These are phyloP conservation scores for Suillus variegatus DNA, from an alignment of 768 basidiomycete genomes.

Conservation along the genomic window DNA sequence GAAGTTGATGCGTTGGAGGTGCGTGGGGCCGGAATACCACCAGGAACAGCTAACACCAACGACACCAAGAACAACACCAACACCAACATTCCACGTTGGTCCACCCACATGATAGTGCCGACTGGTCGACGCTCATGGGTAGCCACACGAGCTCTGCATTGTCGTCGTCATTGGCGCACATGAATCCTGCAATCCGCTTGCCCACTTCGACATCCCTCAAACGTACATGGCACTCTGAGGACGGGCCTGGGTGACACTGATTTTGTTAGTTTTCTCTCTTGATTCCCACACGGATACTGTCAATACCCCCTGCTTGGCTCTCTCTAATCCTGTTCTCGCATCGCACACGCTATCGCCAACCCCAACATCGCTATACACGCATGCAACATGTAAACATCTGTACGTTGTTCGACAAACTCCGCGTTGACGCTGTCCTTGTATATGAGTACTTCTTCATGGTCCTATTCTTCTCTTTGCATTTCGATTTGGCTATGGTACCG, in stretches of 20 bases:
- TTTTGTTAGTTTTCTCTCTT: slow-evolving; percentile 3
- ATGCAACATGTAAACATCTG: slow-evolving; percentile 3
- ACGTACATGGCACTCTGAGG: slow-evolving; percentile 27
- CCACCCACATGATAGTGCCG: not conserved
- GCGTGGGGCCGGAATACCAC: slow-evolving; percentile 4
- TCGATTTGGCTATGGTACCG: not conserved
- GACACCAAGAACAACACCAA: not conserved
- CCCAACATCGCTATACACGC: not conserved
- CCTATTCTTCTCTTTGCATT: not conserved
- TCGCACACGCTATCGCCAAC: not conserved
- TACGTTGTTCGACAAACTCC: not conserved
- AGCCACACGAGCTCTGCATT: slow-evolving; percentile 18
- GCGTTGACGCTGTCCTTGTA: not conserved
- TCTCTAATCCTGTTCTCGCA: not conserved
- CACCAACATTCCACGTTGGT: slow-evolving; percentile 13
- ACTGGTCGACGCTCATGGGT: not conserved
- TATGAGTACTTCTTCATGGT: not conserved
- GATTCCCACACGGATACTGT: not conserved
- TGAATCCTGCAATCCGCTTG: slow-evolving; percentile 4
- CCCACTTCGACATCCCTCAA: slow-evolving; percentile 23
- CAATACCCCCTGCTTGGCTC: not conserved
- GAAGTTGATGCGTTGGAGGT: slow-evolving; percentile 50
- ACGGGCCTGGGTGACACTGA: slow-evolving; percentile 10
- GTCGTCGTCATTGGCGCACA: slow-evolving; percentile 31
- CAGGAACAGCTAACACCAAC: not conserved